phyloP scores from a whole-genome alignment of 768 basidiomycete species.

The Chlorophyllum brunneum region DNA sequence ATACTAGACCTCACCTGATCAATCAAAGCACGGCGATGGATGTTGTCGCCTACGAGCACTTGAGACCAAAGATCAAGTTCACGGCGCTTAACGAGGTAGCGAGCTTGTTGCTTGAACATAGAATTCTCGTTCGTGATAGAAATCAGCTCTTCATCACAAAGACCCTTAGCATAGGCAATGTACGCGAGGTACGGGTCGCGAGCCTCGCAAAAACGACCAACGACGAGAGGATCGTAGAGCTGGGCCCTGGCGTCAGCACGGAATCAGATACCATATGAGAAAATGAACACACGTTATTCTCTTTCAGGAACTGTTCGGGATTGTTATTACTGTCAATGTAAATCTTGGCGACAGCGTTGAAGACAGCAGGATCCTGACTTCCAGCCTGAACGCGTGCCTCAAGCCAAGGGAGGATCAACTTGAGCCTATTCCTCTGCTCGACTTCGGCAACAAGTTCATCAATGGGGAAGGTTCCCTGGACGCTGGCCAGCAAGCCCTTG shows the following conservation, averaged over 20 bases:
- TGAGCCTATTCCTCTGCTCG: slow-evolving; percentile 92
- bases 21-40: slow-evolving; percentile 89
- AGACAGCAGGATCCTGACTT: slow-evolving; percentile 88
- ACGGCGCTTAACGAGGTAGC: slow-evolving; percentile 95
- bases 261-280: neutral
- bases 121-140: slow-evolving; percentile 97
- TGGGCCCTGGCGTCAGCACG: slow-evolving; percentile 26
- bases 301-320: slow-evolving; percentile 96
- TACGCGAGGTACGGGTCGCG: slow-evolving; percentile 98
- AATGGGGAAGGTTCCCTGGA: slow-evolving; percentile 96
- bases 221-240: slow-evolving; percentile 95
- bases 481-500: slow-evolving; percentile 90
- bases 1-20: slow-evolving; percentile 63
- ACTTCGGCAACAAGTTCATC: slow-evolving; percentile 98
- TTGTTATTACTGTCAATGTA: slow-evolving; percentile 99
- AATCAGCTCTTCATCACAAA: slow-evolving; percentile 98
- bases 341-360: slow-evolving; percentile 98
- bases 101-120: slow-evolving; percentile 99
- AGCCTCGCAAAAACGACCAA: slow-evolving; percentile 99
- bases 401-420: slow-evolving; percentile 96
- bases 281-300: slow-evolving; percentile 78
- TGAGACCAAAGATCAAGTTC: slow-evolving; percentile 95
- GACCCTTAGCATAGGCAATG: slow-evolving; percentile 98
- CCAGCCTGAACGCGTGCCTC: slow-evolving; percentile 92
- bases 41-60: slow-evolving; percentile 85